A percentile compares a stretch with the other conserved stretches of the same genome.
These are phyloP conservation scores for Trichoderma koningiopsis DNA, from an alignment of 2,329 filamentous ascomycete genomes.

Conservation along the genomic window DNA sequence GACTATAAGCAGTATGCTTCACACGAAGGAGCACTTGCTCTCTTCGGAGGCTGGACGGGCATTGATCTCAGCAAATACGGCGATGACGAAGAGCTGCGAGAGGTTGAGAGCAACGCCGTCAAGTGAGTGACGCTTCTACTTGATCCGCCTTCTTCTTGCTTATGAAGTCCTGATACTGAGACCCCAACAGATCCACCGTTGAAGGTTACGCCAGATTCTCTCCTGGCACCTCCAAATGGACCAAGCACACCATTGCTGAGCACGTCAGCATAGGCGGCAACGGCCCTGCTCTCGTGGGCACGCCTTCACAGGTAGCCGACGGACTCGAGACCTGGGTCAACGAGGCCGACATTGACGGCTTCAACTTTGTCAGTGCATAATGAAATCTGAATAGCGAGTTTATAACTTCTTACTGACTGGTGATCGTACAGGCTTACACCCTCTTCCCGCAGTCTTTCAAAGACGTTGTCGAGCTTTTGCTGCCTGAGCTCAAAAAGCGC, in stretches of 20 bases:
- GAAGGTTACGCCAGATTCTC: slow-evolving; percentile 59
- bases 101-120: slow-evolving; percentile 65
- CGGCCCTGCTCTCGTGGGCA: slow-evolving; percentile 66
- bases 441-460: slow-evolving; percentile 69
- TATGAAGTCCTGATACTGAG: background rate
- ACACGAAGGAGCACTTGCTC: slow-evolving; percentile 64
- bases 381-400: too few relatives aligned
- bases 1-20: slow-evolving; percentile 64
- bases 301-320: slow-evolving; percentile 42
- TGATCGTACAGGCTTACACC: slow-evolving; percentile 56
- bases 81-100: slow-evolving; percentile 65
- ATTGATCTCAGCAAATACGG: slow-evolving; percentile 58
- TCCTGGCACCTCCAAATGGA: slow-evolving; percentile 67
- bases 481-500: slow-evolving; percentile 63
- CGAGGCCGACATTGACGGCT: slow-evolving; percentile 67
- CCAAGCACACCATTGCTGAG: slow-evolving; percentile 68
- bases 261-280: slow-evolving; percentile 70
- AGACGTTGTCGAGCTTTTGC: slow-evolving; percentile 65
- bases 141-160: background rate
- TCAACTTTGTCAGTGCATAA: slow-evolving; percentile 63
- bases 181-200: slow-evolving; percentile 49
- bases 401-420: background rate
- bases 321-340: slow-evolving; percentile 41
- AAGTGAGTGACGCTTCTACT: slow-evolving; percentile 33
- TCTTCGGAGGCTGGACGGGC: slow-evolving; percentile 76